Base-by-base conservation (phyloP, 208 protist species). In the Wallacemonas collosoma region DNA sequence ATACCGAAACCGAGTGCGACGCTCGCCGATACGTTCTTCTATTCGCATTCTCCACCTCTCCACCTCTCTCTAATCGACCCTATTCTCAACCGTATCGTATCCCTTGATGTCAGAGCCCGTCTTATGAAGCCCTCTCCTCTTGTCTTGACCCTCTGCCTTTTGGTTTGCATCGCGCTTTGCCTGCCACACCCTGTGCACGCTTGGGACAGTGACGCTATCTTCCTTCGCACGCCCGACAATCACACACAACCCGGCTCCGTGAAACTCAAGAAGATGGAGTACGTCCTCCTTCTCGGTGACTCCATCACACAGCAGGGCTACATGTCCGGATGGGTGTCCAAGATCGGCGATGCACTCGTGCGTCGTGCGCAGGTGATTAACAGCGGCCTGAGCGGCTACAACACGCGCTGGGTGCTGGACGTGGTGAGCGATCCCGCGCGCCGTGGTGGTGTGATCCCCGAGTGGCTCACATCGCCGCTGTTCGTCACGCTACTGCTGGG, bases 371-470 rank as follows among this genome's bases (percentile, higher is more conserved):
- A 60, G 66, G 82, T 90, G 4, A 39, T 93, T 38, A 89, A 89
- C 68, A 75, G 80, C 48, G 88, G 88, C 35, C 63, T 93, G 17
- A 87, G 85, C 58, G 85, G 85, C 1, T 93, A 90, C 77, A 90
- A 89, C 77, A 80, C 82, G 2, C 79, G 73, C 9, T 89, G 80
- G 82, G 11, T 88, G 41, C 67, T 81, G 54, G 73, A 81, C 36
- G 60, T 84, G 36, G 56, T 84, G 55, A 62, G 43, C 12, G 73
- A 83, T 36, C 75, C 75, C 15, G 68, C 15, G 54, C 44, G 53
- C 12, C 77, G 72, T 9, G 48, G 67, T 5, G 15, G 38, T 38
- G 15, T 82, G 12, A 73, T 87, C 15, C 86, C 80, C 4, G n/a
- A 55, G 40, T 68, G 68, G 45, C 60, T 79, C 44, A 26, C 39